A percentile compares a stretch with the other conserved stretches of the same genome.
Evolutionary conservation across 495 filamentous ascomycete species (phyloP).

Genomic region (Apiosordaria backusii): DNA sequence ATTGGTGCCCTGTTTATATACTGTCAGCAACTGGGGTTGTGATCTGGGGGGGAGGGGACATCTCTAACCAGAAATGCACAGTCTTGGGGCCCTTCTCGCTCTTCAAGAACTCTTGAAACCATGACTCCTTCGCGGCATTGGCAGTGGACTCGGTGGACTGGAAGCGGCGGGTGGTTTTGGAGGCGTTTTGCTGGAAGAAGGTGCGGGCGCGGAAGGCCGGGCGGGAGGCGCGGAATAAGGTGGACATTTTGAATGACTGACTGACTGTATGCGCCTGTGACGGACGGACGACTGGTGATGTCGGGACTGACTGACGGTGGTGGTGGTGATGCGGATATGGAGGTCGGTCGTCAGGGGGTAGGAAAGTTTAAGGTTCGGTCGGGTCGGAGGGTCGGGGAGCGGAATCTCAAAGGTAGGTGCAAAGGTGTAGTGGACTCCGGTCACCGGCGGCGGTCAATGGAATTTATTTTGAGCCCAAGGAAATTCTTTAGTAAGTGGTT

Average conservation of each 20-base stretch:
- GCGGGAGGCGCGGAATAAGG: slow-evolving; percentile 50
- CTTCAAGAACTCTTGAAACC: slow-evolving; percentile 74
- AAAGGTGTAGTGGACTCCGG: slow-evolving; percentile 1
- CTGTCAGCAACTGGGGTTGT: background rate
- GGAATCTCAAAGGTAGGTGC: background rate
- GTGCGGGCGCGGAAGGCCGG: slow-evolving; percentile 41
- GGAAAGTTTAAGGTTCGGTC: background rate
- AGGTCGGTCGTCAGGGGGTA: background rate
- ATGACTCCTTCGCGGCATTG: slow-evolving; percentile 49
- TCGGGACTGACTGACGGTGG: slow-evolving; percentile 3
- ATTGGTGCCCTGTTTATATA: slow-evolving; percentile 70
- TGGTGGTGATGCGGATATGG: background rate
- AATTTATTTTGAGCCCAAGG: background rate
- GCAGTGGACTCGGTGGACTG: slow-evolving; percentile 57
- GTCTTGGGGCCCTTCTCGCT: slow-evolving; percentile 89
- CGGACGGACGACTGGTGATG: slow-evolving; percentile 13
- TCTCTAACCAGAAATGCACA: slow-evolving; percentile 84
- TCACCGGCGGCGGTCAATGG: background rate
- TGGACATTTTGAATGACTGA: slow-evolving; percentile 37
- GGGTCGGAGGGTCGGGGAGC: background rate
- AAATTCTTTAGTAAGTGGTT: background rate
- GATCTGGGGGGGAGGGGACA: background rate
- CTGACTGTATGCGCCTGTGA: too few relatives aligned
- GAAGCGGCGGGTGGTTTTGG: slow-evolving; percentile 58
- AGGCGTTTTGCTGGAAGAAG: slow-evolving; percentile 51